phyloP scores from a whole-genome alignment of 2,329 filamentous ascomycete species.

The Eutypa lata region DNA sequence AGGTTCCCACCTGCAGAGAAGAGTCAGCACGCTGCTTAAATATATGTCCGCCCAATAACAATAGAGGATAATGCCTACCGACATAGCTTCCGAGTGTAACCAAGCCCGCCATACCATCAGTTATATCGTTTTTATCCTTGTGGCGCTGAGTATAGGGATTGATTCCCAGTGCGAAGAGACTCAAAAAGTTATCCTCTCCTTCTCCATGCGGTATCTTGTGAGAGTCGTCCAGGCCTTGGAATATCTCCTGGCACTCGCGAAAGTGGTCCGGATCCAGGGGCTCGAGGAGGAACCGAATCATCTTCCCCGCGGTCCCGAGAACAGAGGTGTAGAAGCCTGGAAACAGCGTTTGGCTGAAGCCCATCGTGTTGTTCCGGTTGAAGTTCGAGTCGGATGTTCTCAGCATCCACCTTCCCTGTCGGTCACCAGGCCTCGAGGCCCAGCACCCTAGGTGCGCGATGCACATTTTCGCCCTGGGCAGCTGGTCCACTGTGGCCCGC shows the following conservation, averaged over 20 bases:
- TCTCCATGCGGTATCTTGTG: not conserved
- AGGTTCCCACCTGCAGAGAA: no score
- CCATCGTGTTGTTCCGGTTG: not conserved
- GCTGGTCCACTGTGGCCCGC: conserved; percentile 5
- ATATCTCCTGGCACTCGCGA: not conserved
- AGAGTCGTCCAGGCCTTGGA: not conserved
- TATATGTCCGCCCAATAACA: no score
- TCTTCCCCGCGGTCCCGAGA: conserved; percentile 1
- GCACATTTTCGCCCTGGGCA: conserved; percentile 8
- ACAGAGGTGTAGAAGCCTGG: conserved; percentile 1
- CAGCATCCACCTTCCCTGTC: not conserved
- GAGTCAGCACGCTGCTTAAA: no score
- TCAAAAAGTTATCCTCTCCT: conserved; percentile 2
- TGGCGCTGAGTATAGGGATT: conserved; percentile 6
- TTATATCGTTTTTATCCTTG: conserved; percentile 4
- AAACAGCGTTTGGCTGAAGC: not conserved
- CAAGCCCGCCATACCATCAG: conserved; percentile 3
- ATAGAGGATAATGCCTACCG: no score
- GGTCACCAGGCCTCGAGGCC: not conserved
- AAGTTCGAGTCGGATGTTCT: not conserved
- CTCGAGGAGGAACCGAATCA: conserved; percentile 3
- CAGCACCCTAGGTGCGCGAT: conserved; percentile 12
- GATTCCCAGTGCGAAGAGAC: conserved; percentile 5
- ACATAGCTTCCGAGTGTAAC: conserved; percentile 6
- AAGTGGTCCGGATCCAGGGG: conserved; percentile 2